Evolutionary conservation across 106 monocot genomes (phyloP).

Genomic region (Phalaenopsis aphrodite): DNA sequence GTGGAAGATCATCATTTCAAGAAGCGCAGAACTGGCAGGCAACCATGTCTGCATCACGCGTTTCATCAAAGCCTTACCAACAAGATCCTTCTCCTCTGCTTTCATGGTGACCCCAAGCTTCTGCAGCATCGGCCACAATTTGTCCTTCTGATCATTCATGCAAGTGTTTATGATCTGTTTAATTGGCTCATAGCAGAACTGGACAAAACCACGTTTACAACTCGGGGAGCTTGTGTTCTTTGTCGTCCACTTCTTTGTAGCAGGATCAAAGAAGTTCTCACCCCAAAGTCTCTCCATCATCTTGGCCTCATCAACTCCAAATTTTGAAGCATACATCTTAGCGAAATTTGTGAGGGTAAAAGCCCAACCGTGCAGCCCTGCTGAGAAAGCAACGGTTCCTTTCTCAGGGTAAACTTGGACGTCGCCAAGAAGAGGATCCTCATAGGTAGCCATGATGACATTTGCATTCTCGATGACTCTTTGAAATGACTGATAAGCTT

Average conservation of each 20-base stretch:
- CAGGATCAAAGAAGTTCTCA: constrained; percentile 25
- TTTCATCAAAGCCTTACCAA: constrained; percentile 26
- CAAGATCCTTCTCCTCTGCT: constrained; percentile 19
- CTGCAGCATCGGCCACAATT: constrained; percentile 20
- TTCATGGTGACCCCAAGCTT: constrained; percentile 23
- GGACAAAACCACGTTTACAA: constrained; percentile 25
- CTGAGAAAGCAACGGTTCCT: constrained; percentile 34
- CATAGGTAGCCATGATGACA: constrained; percentile 30
- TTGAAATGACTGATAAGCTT: constrained; percentile 49
- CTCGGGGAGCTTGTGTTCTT: constrained; percentile 16
- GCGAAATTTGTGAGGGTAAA: constrained; percentile 28
- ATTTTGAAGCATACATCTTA: constrained; percentile 25
- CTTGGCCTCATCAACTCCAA: constrained; percentile 23
- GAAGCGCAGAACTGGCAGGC: constrained; percentile 18
- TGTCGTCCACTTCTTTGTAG: constrained; percentile 18
- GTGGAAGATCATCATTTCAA: constrained; percentile 32
- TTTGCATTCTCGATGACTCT: constrained; percentile 47
- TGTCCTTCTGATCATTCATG: constrained; percentile 28
- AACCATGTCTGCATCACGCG: constrained; percentile 25
- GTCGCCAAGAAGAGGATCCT: constrained; percentile 26
- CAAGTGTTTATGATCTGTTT: constrained; percentile 23
- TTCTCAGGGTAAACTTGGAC: constrained; percentile 31
- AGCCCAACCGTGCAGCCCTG: constrained; percentile 24
- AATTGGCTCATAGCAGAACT: constrained; percentile 26
- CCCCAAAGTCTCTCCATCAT: constrained; percentile 35